A percentile compares a stretch with the other conserved stretches of the same genome.
phyloP scores from a whole-genome alignment of 202 grass and related monocot genomes.

The Digitaria exilis region DNA sequence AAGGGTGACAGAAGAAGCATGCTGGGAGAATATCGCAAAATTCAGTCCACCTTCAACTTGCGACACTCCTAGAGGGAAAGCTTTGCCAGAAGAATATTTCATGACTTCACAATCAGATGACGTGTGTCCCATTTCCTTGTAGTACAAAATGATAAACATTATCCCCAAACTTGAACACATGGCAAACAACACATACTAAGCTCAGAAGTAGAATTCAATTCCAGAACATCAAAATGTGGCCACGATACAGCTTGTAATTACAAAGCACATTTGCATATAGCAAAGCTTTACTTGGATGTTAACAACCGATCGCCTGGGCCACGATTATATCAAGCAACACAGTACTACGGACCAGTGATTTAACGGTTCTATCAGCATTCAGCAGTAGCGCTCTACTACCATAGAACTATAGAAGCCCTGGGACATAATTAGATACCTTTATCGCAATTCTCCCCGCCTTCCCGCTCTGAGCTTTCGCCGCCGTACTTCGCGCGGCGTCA shows the following conservation, averaged over 20 bases:
- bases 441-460: constrained; percentile 52
- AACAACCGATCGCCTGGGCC: not conserved
- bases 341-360: not conserved
- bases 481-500: constrained; percentile 28
- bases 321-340: not conserved
- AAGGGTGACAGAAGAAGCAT: constrained; percentile 85
- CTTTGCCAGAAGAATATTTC: constrained; percentile 73
- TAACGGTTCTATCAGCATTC: not conserved
- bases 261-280: too few relatives aligned
- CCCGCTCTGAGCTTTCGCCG: constrained; percentile 37
- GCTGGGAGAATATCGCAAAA: constrained; percentile 87
- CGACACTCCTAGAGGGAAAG: constrained; percentile 79
- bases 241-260: not conserved
- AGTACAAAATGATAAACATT: constrained; percentile 36
- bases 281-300: too few relatives aligned
- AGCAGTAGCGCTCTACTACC: not conserved
- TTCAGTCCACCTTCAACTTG: constrained; percentile 67
- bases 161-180: not conserved
- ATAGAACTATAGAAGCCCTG: not conserved
- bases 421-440: constrained; percentile 51
- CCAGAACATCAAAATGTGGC: not conserved
- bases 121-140: constrained; percentile 52
- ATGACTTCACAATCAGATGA: constrained; percentile 37
- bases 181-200: not conserved
- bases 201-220: not conserved